Evolutionary conservation across 1,139 yeast genomes (phyloP).

Genomic region (Protomyces arabidopsidicola): DNA sequence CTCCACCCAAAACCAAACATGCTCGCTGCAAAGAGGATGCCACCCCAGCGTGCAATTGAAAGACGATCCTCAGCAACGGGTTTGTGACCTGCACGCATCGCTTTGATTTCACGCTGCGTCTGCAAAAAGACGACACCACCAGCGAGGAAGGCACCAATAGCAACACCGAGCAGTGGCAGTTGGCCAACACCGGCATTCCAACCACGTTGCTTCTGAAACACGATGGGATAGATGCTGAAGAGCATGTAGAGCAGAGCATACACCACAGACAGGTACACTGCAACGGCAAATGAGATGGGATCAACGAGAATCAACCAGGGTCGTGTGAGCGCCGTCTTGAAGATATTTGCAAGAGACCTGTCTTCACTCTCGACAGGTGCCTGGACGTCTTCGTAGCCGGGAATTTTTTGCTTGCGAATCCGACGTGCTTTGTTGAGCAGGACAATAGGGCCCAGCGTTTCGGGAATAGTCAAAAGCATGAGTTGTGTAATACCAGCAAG

Average conservation of each 20-base stretch:
- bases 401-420: slow-evolving; percentile 43
- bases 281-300: slow-evolving; percentile 56
- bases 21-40: slow-evolving; percentile 60
- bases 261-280: slow-evolving; percentile 57
- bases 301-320: slow-evolving; percentile 53
- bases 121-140: slow-evolving; percentile 36
- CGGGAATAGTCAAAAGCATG: slow-evolving; percentile 48
- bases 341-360: slow-evolving; percentile 15
- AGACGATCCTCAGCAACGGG: slow-evolving; percentile 67
- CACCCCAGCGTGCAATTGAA: slow-evolving; percentile 67
- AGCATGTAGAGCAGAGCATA: slow-evolving; percentile 65
- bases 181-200: slow-evolving; percentile 56
- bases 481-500: slow-evolving; percentile 49
- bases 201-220: slow-evolving; percentile 58
- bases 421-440: slow-evolving; percentile 48
- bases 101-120: slow-evolving; percentile 33
- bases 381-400: slow-evolving; percentile 55
- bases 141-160: slow-evolving; percentile 49
- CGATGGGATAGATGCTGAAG: slow-evolving; percentile 73
- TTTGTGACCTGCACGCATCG: slow-evolving; percentile 41
- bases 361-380: slow-evolving; percentile 47
- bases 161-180: slow-evolving; percentile 42
- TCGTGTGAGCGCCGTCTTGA: slow-evolving; percentile 44
- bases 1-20: slow-evolving; percentile 35
- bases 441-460: slow-evolving; percentile 58